Base-by-base conservation (phyloP, 2,329 filamentous ascomycete genomes). In the Paradendryphiella salina region DNA sequence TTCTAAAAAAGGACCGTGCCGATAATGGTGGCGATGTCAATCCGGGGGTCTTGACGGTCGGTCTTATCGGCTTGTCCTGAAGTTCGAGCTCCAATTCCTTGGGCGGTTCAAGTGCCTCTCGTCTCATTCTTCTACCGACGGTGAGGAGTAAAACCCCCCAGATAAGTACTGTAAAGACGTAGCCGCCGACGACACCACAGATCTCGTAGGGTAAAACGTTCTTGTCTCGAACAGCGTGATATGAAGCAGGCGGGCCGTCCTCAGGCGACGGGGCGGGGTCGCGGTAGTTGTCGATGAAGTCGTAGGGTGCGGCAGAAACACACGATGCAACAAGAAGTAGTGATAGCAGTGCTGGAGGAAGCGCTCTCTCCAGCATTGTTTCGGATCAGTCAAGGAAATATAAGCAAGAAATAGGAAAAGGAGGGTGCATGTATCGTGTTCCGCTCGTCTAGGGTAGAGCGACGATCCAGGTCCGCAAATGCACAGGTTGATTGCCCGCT, bases 111-210 rank as follows among this genome's bases (percentile, higher is more conserved):
- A 82, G 73, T 58, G 78, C 75, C 74, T 65, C 69, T 50, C 71
- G 69, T 52, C 78, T 71, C 63, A 76, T 70, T 46, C 64, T 72
- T 62, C 74, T 67, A 33, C 77, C 77, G 17, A 79, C 55, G 1
- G 77, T 79, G 55, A 80, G 72, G n/a, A 81, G 70, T 46, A 78
- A 76, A 28, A 84, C 77, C 63, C 89, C 86, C 64, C 94, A 84
- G 64, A 94, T 73, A 65, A 90, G 79, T 67, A 95, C 80, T 29
- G 85, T 89, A 54, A 90, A 73, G 51, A 92, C 80, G 83, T 96
- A 96, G 52, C 89, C 86, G 54, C 86, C 90, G 52, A 93, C 81
- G 53, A 97, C 88, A 60, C 86, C 90, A 57, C 88, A 87, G 61
- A 96, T 86, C 73, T 96, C 87, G 52, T 85, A 86, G 14, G 91